Evolutionary conservation across 441 rosid genomes (phyloP).

Genomic region (Gossypium lobatum): DNA sequence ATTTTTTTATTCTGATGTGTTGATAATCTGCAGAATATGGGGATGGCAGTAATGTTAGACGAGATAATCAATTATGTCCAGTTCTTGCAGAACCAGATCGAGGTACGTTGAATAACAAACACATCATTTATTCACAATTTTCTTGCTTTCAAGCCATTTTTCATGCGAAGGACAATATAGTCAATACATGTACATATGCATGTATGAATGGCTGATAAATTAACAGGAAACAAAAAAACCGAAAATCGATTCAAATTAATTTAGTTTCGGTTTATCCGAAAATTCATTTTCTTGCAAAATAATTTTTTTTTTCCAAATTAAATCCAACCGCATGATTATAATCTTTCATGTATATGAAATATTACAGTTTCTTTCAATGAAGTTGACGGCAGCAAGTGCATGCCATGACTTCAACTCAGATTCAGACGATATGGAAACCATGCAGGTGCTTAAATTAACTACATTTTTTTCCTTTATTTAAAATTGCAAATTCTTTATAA

Average conservation of each 20-base stretch:
- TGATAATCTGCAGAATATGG: constrained; percentile 46
- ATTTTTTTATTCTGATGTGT: background rate
- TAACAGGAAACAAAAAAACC: no score
- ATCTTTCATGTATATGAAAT: background rate
- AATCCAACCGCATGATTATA: no score
- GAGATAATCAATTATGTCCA: constrained; percentile 64
- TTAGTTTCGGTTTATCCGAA: no score
- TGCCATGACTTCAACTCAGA: constrained; percentile 56
- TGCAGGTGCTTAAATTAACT: constrained; percentile 35
- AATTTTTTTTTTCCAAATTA: no score
- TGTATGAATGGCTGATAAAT: background rate
- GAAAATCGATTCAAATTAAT: no score
- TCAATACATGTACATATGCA: background rate
- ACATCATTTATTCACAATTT: background rate
- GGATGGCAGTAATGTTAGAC: constrained; percentile 64
- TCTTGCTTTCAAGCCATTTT: background rate
- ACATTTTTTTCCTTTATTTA: background rate
- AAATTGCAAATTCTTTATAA: background rate
- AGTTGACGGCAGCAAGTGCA: constrained; percentile 59
- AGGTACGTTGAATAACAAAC: constrained; percentile 31
- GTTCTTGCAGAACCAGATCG: constrained; percentile 59
- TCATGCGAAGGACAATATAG: background rate
- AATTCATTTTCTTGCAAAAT: no score
- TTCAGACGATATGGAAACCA: constrained; percentile 39
- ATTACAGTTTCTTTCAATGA: constrained; percentile 57